A percentile compares a stretch with the other conserved stretches of the same genome.
Conservation (phyloP, 2,329 filamentous ascomycete genomes). For the Xylaria digitata region DNA sequence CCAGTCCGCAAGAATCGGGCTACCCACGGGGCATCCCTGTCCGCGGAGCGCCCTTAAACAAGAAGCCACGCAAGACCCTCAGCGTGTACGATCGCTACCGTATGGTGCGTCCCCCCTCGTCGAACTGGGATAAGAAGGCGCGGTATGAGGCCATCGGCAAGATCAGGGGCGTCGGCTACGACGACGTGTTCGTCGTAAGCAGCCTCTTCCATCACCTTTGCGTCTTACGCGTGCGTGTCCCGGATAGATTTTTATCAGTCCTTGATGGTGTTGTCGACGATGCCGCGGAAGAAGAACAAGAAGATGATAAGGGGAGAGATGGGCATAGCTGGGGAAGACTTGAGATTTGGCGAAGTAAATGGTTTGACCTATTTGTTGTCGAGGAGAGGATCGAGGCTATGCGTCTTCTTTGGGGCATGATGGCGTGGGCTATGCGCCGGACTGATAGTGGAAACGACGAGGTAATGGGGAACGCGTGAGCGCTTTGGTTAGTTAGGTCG, state of each 20-base stretch:
- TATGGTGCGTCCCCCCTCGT: constrained; percentile 67
- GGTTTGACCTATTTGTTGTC: constrained; percentile 69
- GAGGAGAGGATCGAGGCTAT: constrained; percentile 68
- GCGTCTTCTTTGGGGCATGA: constrained; percentile 68
- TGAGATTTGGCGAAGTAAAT: constrained; percentile 67
- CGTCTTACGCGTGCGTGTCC: constrained; percentile 69
- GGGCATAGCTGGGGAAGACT: constrained; percentile 63
- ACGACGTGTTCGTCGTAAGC: constrained; percentile 72
- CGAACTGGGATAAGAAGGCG: constrained; percentile 70
- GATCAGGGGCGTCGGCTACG: constrained; percentile 58
- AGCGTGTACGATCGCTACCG: constrained; percentile 73
- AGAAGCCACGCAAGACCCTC: constrained; percentile 66
- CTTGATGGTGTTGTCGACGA: constrained; percentile 59
- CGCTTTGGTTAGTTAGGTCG: neutral
- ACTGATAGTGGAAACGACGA: constrained; percentile 40
- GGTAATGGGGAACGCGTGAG: constrained; percentile 29
- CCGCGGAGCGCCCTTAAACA: constrained; percentile 51
- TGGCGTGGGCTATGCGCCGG: constrained; percentile 69
- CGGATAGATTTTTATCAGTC: constrained; percentile 62
- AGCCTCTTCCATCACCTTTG: constrained; percentile 71
- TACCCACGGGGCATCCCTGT: constrained; percentile 39
- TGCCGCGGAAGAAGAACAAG: constrained; percentile 10
- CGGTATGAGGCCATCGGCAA: constrained; percentile 69
- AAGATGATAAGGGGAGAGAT: constrained; percentile 35
- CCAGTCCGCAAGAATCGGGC: constrained; percentile 12